These are phyloP conservation scores for Murraya paniculata DNA, from an alignment of 345 rosid genomes.

Conservation along the genomic window DNA sequence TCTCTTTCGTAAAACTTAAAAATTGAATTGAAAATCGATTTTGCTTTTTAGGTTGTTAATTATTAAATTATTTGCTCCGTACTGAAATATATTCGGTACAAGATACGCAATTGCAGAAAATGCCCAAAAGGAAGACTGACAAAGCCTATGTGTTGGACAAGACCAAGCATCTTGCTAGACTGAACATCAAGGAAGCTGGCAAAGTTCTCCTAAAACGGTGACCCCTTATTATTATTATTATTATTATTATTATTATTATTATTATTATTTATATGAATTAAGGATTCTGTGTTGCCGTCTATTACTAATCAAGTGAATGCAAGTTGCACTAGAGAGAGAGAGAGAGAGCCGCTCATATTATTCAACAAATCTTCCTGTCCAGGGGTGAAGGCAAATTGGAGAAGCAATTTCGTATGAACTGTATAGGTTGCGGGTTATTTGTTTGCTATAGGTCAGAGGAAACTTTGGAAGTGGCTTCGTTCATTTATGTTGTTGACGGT, in stretches of 20 bases:
- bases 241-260: no score
- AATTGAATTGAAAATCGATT: background rate
- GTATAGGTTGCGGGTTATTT: constrained; percentile 82
- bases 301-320: no score
- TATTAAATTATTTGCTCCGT: background rate
- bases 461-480: constrained; percentile 65
- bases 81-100: constrained; percentile 42
- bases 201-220: constrained; percentile 87
- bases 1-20: background rate
- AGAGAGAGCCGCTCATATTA: background rate
- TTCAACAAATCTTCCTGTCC: constrained; percentile 11
- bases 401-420: constrained; percentile 97
- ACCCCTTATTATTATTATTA: background rate
- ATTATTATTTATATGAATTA: no score
- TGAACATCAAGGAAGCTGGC: constrained; percentile 71
- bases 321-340: no score
- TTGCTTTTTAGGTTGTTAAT: background rate
- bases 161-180: constrained; percentile 86
- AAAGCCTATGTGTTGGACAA: constrained; percentile 87
- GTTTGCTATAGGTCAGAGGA: constrained; percentile 96
- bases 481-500: constrained; percentile 74
- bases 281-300: no score
- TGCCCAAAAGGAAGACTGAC: constrained; percentile 95
- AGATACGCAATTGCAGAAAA: constrained; percentile 99
- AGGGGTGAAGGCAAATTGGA: constrained; percentile 95